Evolutionary conservation across 2,329 filamentous ascomycete species (phyloP), one percentile per base, ranked within the genome.

Genomic region (Neodidymelliopsis sp.): DNA sequence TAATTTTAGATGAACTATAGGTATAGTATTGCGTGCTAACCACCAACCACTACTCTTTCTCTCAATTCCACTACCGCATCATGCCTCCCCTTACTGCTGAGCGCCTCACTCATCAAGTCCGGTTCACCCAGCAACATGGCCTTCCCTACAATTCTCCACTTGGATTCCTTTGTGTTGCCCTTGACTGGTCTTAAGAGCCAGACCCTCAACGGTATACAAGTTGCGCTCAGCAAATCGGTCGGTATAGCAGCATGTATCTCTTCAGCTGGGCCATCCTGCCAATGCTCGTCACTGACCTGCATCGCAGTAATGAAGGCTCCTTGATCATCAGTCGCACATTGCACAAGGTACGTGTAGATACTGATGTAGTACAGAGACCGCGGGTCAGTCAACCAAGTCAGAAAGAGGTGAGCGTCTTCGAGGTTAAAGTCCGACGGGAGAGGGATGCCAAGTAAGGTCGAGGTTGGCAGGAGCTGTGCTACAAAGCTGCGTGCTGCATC

Each of bases 371-470:
- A 57, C 40, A 50, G 48, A 0, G 51, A 60, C 11, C 57, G 52
- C 19, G 54, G 52, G 23, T 60, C 57, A 0, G 57, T 56, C 10
- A 60, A 34, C 57, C 57, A 60, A 0, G 49, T 60, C 9, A 60
- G 16, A 30, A 60, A 60, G 13, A 58, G 27, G 1, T 44, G 40
- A 2, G 54, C 54, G 9, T 60, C 54, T 33, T 52, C 40, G 6
- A 49, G 6, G 7, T 31, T 37, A 16, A 58, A 51, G 1, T 2
- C 18, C 10, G 24, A 22, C 2, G 46, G 37, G 6, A 20, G 4
- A 13, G 33, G 16, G 2, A 47, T 43, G 18, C 34, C 16, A 2
- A 44, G 11, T 10, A 46, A 2, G 2, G 19, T 13, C 10, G 42
- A 15, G 6, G 24, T 25, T 1, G 45, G 25, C 9, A 34, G 15